Evolutionary conservation across 2,329 filamentous ascomycete species (phyloP), one percentile per base, ranked within the genome.

Genomic region (Amauroascus verrucosus): DNA sequence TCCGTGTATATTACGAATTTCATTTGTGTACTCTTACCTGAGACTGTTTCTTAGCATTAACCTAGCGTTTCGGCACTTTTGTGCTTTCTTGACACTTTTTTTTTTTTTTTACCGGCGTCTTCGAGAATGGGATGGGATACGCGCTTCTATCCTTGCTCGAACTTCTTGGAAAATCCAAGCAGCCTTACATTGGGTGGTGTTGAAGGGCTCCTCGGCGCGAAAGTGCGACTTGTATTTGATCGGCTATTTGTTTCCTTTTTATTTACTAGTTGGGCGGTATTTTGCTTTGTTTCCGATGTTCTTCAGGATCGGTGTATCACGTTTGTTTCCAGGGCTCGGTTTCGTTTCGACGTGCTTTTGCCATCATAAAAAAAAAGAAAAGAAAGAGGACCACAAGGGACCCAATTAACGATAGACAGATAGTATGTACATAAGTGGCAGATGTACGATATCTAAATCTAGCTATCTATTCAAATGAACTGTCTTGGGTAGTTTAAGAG

Each of bases 1-100:
- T 32, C 37, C n/a, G 6, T 50, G 37, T 50, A 37, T 43, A 43
- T 32, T 43, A 50, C 26, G 38, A 32, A 50, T 50, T 32, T 50
- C 11, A 6, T 11, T 50, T 30, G 14, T 11, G n/a, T 18, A n/a
- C 8, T 18, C 28, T 40, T 40, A 8, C 32, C 32, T 48, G 9
- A 28, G 14, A 28, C 22, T 40, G 5, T 26, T 49, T 40, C 28
- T 38, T 14, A 3, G 26, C 24, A 30, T 6, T 20, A 18, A 22
- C 38, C 11, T 13, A 43, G 48, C 35, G 37, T 41, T 43, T 32
- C 14, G 33, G 48, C 48, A 30, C 11, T 24, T 51, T 41, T 18
- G 22, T 44, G 18, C 37, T 43, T 32, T 22, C 18, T 26, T n/a
- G 18, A 20, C 38, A 7, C 16, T 5, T 41, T 41, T 11, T 37